Evolutionary conservation across 768 basidiomycete genomes (phyloP).

Genomic region (Hirschioporus abietinus): DNA sequence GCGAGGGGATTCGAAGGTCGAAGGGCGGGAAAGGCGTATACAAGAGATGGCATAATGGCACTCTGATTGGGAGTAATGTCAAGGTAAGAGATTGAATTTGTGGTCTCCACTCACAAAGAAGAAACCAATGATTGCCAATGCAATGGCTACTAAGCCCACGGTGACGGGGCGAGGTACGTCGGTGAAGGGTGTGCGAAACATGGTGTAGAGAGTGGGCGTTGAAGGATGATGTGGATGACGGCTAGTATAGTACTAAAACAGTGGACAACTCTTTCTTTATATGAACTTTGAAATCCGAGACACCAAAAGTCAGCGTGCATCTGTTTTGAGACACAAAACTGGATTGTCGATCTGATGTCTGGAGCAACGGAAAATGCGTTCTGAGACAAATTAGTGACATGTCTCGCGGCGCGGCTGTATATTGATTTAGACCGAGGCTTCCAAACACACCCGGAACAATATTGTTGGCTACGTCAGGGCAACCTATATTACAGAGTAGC

Average conservation of each 20-base stretch:
- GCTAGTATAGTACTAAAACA: background rate
- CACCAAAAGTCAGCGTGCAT: background rate
- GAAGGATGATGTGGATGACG: background rate
- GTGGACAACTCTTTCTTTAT: background rate
- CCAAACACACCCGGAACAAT: background rate
- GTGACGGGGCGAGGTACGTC: background rate
- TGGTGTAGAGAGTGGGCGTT: background rate
- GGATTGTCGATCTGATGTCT: background rate
- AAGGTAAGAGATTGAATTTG: background rate
- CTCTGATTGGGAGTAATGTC: background rate
- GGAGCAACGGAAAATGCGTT: background rate
- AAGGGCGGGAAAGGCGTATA: background rate
- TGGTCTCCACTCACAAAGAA: background rate
- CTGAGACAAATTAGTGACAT: background rate
- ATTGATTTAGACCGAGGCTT: background rate
- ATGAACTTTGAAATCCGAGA: background rate
- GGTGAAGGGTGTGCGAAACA: background rate
- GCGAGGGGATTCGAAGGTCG: background rate
- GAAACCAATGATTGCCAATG: background rate
- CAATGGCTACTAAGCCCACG: background rate
- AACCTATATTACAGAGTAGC: background rate
- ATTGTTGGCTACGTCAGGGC: background rate
- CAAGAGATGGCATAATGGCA: background rate
- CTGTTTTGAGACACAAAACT: background rate
- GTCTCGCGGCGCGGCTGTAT: background rate